Base-by-base conservation (phyloP, 768 basidiomycete genomes). In the Lactarius vividus region DNA sequence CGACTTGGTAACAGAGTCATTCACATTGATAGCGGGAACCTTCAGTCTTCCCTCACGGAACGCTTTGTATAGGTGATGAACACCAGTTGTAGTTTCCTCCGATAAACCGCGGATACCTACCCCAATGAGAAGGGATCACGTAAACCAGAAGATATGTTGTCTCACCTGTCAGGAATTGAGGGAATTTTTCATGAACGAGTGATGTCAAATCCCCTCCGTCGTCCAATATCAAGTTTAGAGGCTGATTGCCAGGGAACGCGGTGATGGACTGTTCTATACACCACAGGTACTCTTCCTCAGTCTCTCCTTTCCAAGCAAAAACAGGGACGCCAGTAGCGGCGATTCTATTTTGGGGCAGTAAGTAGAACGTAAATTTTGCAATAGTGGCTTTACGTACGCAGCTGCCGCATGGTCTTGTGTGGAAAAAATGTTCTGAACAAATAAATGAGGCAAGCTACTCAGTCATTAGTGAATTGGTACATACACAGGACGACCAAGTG, bases 291-390 rank as follows among this genome's bases (percentile, higher is more conserved):
- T 99, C 97, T 78, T 98, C 97, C 76, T 98, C 97, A 55, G 96
- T 96, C 83, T 99, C 97, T 63, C 97, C 97, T 82, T 99, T 99
- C 97, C 97, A 99, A 49, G 97, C 97, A 75, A 88, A 99, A 73
- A 98, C 97, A 71, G 97, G 97, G 63, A 98, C 92, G 71, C 96
- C 96, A 66, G 97, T 98, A 20, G 95, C 96, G 70, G 96, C 96
- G 70, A 98, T 98, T 71, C 92, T 94, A 49, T 72, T 26, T 63
- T 13, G 65, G 42, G 31, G 53, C 28, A 57, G 28, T 59, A 37
- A 57, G 57, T 67, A 18, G 23, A 35, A 44, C 69, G 26, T 52
- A 56, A 62, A 29, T 15, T 40, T 55, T 54, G 42, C 3, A 28
- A 57, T 1, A 16, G 29, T 39, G 52, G 4, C 23, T 23, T 23